These are phyloP conservation scores for Tylopilus vinaceipallidus DNA, from an alignment of 768 basidiomycete species.

Conservation along the genomic window DNA sequence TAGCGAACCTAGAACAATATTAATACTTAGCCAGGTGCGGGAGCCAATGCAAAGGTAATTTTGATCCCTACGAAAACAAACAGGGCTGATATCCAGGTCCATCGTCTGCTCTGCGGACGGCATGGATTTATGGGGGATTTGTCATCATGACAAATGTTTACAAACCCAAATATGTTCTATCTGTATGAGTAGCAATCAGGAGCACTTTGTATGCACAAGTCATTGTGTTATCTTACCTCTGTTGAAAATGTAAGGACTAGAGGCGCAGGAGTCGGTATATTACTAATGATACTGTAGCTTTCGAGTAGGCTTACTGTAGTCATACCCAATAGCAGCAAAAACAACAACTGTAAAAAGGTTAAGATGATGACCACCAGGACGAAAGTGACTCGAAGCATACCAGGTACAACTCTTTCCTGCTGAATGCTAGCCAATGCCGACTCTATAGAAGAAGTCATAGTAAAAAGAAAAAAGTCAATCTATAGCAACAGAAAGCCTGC, in stretches of 20 bases:
- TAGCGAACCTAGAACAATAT: constrained; percentile 9
- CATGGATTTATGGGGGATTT: too few species aligned
- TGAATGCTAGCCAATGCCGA: too few species aligned
- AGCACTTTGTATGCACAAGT: not conserved
- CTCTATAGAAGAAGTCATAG: too few species aligned
- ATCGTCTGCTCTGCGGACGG: not conserved
- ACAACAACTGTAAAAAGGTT: not conserved
- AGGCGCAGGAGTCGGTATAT: not conserved
- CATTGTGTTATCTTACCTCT: not conserved
- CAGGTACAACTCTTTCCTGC: not conserved
- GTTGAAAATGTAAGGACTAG: constrained; percentile 9
- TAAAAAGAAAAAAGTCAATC: too few species aligned
- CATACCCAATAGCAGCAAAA: constrained; percentile 5
- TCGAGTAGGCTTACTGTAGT: constrained; percentile 2
- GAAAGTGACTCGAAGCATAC: not conserved
- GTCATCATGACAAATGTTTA: not conserved
- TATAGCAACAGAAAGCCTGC: too few species aligned
- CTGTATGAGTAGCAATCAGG: not conserved
- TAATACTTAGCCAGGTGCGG: not conserved
- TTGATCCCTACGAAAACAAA: constrained; percentile 6
- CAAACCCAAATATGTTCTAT: constrained; percentile 16
- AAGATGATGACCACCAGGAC: not conserved
- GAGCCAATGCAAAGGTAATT: not conserved
- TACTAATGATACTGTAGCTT: too few species aligned
- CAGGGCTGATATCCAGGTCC: constrained; percentile 9